phyloP scores from a whole-genome alignment of 495 filamentous ascomycete genomes.

The Talaromyces wortmannii region DNA sequence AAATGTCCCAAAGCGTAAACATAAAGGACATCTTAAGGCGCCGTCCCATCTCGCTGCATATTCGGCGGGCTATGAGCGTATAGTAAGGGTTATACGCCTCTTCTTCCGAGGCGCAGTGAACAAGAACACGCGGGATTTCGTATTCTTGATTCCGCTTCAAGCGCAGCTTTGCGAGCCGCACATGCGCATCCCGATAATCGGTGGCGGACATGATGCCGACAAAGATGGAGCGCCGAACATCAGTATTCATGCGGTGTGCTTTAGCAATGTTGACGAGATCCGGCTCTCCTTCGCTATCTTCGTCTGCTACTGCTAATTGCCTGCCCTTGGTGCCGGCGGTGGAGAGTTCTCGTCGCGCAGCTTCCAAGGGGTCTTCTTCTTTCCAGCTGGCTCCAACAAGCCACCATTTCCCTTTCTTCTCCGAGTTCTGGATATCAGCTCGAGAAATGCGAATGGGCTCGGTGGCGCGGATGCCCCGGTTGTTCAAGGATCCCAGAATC shows the following conservation, averaged over 20 bases:
- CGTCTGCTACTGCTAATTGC: slow-evolving; percentile 14
- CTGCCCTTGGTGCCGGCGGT: slow-evolving; percentile 6
- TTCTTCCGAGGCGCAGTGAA: slow-evolving; percentile 83
- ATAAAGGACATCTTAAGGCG: slow-evolving; percentile 77
- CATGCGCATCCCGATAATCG: slow-evolving; percentile 77
- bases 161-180: slow-evolving; percentile 69
- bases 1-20: slow-evolving; percentile 79
- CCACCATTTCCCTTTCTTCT: slow-evolving; percentile 97
- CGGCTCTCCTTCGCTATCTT: slow-evolving; percentile 46
- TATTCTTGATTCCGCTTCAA: slow-evolving; percentile 80
- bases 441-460: slow-evolving; percentile 80
- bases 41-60: slow-evolving; percentile 58
- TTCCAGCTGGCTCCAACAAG: slow-evolving; percentile 89
- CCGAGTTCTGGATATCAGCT: slow-evolving; percentile 69
- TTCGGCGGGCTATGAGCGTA: slow-evolving; percentile 67
- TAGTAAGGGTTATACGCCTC: slow-evolving; percentile 89
- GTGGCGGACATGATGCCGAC: slow-evolving; percentile 74
- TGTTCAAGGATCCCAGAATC: slow-evolving; percentile 66
- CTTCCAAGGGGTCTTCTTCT: slow-evolving; percentile 37
- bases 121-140: slow-evolving; percentile 81
- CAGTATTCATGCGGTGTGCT: slow-evolving; percentile 90
- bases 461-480: slow-evolving; percentile 56
- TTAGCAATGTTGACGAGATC: slow-evolving; percentile 71
- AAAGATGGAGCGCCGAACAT: slow-evolving; percentile 87
- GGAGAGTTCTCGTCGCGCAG: slow-evolving; percentile 21